phyloP scores from a whole-genome alignment of 2,329 filamentous ascomycete genomes.

The Cercospora sp. region DNA sequence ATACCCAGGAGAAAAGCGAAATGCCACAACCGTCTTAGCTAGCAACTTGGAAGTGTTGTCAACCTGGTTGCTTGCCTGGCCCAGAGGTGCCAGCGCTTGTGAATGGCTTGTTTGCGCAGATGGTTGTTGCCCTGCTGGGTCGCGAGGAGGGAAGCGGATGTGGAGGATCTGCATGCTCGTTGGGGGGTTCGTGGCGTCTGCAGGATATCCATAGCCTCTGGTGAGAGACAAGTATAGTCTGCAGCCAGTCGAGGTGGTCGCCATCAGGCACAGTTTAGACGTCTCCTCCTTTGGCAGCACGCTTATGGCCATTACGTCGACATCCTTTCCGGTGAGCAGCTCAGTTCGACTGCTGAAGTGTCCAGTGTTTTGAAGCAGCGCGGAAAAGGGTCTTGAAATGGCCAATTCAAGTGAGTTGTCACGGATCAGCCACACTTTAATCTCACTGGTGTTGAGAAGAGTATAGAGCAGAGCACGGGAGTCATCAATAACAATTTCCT shows the following conservation, averaged over 20 bases:
- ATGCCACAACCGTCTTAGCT: constrained; percentile 40
- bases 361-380: constrained; percentile 69
- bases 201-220: constrained; percentile 64
- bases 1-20: constrained; percentile 78
- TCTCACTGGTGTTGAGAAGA: constrained; percentile 81
- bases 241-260: constrained; percentile 85
- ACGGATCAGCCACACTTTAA: constrained; percentile 88
- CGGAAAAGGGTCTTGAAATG: constrained; percentile 56
- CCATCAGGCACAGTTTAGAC: constrained; percentile 82
- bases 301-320: constrained; percentile 79
- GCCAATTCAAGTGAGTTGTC: constrained; percentile 59
- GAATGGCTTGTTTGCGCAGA: constrained; percentile 19
- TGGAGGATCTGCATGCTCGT: constrained; percentile 98
- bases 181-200: constrained; percentile 66
- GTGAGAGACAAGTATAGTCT: constrained; percentile 91
- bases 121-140: constrained; percentile 27
- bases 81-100: constrained; percentile 22
- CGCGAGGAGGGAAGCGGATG: constrained; percentile 82
- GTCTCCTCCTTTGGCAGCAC: constrained; percentile 79
- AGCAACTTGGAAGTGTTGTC: constrained; percentile 42
- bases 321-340: constrained; percentile 65
- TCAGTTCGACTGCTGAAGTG: constrained; percentile 78
- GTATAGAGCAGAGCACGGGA: constrained; percentile 87
- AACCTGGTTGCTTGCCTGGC: constrained; percentile 25
- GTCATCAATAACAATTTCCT: constrained; percentile 84